Conservation (phyloP, 139 green algal genomes). For the Volvox africanus region DNA sequence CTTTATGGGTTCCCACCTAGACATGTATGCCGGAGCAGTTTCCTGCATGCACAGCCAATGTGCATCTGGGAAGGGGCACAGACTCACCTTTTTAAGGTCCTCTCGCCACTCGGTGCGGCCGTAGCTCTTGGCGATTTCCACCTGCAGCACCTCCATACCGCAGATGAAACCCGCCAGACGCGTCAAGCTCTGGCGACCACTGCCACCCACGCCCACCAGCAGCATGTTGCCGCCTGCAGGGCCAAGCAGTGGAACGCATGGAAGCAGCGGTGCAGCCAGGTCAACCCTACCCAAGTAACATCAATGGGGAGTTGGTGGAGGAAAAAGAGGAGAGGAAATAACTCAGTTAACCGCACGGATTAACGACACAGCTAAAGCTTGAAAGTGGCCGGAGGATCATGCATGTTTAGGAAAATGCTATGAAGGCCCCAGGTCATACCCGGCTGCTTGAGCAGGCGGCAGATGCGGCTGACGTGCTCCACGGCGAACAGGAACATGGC, state of each 20-base stretch:
- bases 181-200: conserved; percentile 76
- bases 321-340: no score
- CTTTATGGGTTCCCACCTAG: no score
- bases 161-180: conserved; percentile 80
- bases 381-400: no score
- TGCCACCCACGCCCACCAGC: conserved; percentile 84
- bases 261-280: no score
- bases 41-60: no score
- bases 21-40: no score
- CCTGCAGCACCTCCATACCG: conserved; percentile 74
- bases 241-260: not conserved
- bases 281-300: no score
- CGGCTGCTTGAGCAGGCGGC: conserved; percentile 74
- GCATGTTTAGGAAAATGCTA: no score
- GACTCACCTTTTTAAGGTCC: conserved; percentile 72
- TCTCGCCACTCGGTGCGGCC: conserved; percentile 78
- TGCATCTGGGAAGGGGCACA: no score
- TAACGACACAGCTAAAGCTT: no score
- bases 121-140: conserved; percentile 88
- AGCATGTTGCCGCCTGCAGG: conserved; percentile 75
- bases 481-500: conserved; percentile 84
- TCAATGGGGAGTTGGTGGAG: no score
- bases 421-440: not conserved
- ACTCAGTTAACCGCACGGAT: no score
- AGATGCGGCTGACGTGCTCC: conserved; percentile 81